Conservation (phyloP, 2,329 filamentous ascomycete genomes). For the Hymenoscyphus linearis region DNA sequence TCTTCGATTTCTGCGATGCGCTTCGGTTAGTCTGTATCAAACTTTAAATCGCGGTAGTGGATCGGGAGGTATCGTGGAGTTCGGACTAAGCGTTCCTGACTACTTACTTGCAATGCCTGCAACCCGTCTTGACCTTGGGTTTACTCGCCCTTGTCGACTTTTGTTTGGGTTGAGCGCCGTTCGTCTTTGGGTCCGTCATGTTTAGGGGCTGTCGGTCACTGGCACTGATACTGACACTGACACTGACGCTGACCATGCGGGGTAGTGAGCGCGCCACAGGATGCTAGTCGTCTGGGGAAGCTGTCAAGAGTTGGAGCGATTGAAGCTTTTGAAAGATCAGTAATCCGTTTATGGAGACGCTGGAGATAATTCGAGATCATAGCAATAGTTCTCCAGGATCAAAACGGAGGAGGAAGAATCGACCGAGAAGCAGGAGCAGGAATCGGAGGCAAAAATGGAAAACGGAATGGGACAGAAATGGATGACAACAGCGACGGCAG, state of each 20-base stretch:
- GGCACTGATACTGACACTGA: too few species aligned
- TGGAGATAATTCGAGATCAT: neutral
- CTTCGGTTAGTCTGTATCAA: neutral
- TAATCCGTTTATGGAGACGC: neutral
- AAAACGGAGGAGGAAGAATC: neutral
- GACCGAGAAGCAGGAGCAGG: neutral
- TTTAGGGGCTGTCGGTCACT: neutral
- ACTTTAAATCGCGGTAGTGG: neutral
- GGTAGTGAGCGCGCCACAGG: neutral
- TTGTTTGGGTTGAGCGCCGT: conserved; percentile 4
- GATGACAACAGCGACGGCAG: neutral
- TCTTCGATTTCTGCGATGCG: conserved; percentile 45
- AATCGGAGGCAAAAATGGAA: neutral
- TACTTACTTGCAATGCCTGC: conserved; percentile 62
- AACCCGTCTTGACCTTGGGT: conserved; percentile 60
- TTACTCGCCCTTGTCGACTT: conserved; percentile 27
- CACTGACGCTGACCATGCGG: neutral
- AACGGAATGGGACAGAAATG: neutral
- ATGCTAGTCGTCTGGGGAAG: neutral
- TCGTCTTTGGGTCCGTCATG: conserved; percentile 4
- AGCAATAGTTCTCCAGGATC: too few species aligned
- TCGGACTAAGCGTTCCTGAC: neutral
- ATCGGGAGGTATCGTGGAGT: neutral
- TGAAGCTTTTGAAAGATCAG: neutral
- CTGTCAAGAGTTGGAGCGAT: neutral